These are phyloP conservation scores for Saturnispora silvae DNA, from an alignment of 805 yeast species.

Conservation along the genomic window DNA sequence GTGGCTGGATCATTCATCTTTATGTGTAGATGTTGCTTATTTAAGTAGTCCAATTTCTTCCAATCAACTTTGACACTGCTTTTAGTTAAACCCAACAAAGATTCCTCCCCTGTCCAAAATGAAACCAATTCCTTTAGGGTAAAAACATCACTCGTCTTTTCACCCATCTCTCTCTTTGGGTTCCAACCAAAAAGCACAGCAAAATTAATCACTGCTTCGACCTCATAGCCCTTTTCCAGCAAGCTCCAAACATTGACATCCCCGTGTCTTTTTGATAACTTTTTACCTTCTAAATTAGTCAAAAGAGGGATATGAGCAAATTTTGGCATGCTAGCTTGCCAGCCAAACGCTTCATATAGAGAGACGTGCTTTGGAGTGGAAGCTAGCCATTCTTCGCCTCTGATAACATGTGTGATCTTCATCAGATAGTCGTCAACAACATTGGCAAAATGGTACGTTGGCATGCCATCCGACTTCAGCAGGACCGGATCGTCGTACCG, in stretches of 20 bases:
- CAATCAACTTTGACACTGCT: conserved; percentile 91
- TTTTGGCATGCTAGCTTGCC: conserved; percentile 54
- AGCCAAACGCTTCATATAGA: conserved; percentile 72
- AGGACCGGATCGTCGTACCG: conserved; percentile 86
- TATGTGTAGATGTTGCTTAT: conserved; percentile 51
- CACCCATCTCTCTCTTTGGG: conserved; percentile 49
- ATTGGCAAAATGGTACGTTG: conserved; percentile 95
- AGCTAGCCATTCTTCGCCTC: conserved; percentile 98
- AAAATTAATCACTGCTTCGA: conserved; percentile 82
- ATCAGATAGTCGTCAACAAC: conserved; percentile 91
- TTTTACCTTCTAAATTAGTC: conserved; percentile 62
- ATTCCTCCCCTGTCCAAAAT: conserved; percentile 33
- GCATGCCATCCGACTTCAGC: conserved; percentile 86
- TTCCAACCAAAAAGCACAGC: conserved; percentile 94
- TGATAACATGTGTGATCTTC: conserved; percentile 85
- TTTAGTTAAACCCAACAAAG: conserved; percentile 63
- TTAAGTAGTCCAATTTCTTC: conserved; percentile 64
- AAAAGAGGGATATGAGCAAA: conserved; percentile 86
- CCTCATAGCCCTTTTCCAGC: conserved; percentile 53
- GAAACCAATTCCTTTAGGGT: conserved; percentile 39
- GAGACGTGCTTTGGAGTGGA: conserved; percentile 94
- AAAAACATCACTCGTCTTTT: conserved; percentile 42
- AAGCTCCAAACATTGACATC: conserved; percentile 62
- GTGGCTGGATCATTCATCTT: conserved; percentile 24
- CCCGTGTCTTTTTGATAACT: conserved; percentile 77